Conservation (phyloP, 2,329 filamentous ascomycete species). For the Cladophialophora chaetospira region DNA sequence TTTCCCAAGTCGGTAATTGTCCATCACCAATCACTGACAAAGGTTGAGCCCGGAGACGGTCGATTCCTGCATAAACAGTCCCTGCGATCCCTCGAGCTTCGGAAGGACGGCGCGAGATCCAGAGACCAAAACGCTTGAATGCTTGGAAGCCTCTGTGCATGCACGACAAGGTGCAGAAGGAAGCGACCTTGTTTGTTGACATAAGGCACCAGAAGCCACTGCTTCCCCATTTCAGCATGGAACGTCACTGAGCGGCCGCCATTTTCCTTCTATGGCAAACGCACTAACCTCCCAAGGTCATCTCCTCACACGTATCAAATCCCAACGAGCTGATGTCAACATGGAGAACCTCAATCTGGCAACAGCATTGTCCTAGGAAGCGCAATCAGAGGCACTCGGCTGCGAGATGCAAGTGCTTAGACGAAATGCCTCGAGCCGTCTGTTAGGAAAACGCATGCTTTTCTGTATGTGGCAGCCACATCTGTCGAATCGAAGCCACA, state of each 20-base stretch:
- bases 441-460: background rate
- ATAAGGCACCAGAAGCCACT: background rate
- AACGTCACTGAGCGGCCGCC: background rate
- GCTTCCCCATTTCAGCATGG: background rate
- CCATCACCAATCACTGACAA: background rate
- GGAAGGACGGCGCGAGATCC: constrained; percentile 3
- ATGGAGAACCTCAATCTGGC: background rate
- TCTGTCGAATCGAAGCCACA: background rate
- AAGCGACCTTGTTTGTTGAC: background rate
- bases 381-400: background rate
- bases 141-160: background rate
- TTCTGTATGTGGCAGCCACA: background rate
- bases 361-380: background rate
- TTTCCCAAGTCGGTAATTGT: background rate
- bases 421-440: background rate
- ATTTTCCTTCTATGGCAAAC: background rate
- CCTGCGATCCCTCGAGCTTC: background rate
- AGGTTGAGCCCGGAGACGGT: background rate
- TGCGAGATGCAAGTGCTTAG: background rate
- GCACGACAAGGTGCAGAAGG: background rate
- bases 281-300: background rate
- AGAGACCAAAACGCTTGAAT: background rate
- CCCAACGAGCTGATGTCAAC: too few relatives aligned
- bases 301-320: background rate
- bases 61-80: background rate